phyloP scores from a whole-genome alignment of 768 basidiomycete species.

The Calocera cornea region DNA sequence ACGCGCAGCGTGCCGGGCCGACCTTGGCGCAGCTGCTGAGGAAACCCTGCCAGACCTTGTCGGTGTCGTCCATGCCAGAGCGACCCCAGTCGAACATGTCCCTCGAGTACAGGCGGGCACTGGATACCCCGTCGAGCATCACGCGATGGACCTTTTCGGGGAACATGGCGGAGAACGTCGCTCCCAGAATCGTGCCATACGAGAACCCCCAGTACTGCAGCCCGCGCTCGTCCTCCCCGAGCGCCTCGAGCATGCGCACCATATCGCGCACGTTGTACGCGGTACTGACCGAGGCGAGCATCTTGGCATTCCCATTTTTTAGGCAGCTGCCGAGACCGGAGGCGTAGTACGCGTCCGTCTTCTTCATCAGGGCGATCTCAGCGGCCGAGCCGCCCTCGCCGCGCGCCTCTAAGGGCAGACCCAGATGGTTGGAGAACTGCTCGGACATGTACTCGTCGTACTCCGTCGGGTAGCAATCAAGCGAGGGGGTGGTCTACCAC shows the following conservation, averaged over 20 bases:
- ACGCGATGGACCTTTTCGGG: conserved; percentile 14
- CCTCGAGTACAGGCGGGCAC: background rate
- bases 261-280: conserved; percentile 5
- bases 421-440: background rate
- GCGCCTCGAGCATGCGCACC: background rate
- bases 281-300: background rate
- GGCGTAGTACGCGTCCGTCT: background rate
- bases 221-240: conserved; percentile 5
- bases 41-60: conserved; percentile 10
- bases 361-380: background rate
- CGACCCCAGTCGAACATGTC: background rate
- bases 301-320: background rate
- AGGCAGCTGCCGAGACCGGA: background rate
- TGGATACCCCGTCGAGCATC: conserved; percentile 12
- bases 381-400: background rate
- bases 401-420: background rate
- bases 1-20: conserved; percentile 10
- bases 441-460: background rate
- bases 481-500: background rate
- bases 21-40: conserved; percentile 9
- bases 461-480: background rate
- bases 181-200: conserved; percentile 17
- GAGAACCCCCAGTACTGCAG: conserved; percentile 18
- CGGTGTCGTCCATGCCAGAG: background rate
- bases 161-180: conserved; percentile 17